Base-by-base conservation (phyloP, 2,329 filamentous ascomycete genomes). In the Alternaria consortialis region DNA sequence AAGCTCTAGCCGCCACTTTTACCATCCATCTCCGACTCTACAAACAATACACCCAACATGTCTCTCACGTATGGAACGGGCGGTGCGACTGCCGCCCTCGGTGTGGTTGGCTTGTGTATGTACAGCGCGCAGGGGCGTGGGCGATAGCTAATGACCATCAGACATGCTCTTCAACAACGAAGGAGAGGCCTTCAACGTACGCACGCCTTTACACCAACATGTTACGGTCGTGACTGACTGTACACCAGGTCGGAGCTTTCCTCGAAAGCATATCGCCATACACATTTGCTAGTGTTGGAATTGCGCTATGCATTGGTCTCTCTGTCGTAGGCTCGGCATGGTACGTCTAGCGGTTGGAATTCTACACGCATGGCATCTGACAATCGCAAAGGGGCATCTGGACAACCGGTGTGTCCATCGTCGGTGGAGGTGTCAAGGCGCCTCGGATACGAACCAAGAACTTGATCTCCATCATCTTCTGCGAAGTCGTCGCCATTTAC, bases 361-460 rank as follows among this genome's bases (percentile, higher is more conserved):
- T 55, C 44, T n/a, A 34, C 29, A 23, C 17, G 34, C 17, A 34
- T 25, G 29, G 39, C 29, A 60, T 62, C 64, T 75, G 67, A 72
- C 63, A 57, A 29, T 29, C 29, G 17, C 25, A 44, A 76, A 98
- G 95, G 95, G 95, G 96, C 74, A 99, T 99, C 80, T 95, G 99
- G 83, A 95, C 98, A 72, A 99, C 95, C 34, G 96, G 96, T 73
- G 96, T 94, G 60, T 97, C 95, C 60, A 99, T 99, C 79, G 87
- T 99, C 69, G 96, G 96, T 76, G 95, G 92, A 73, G 95, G 95
- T 84, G 95, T 99, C 77, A 94, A 92, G 81, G 94, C 95, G 46
- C 96, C 96, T 37, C 91, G 95, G 74, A 99, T 99, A 82, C 92
- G 95, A 80, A 99, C 95, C 66, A 99, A 99, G 89, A 99, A 99